Evolutionary conservation across 106 monocot species (phyloP).

Genomic region (Allium fistulosum): DNA sequence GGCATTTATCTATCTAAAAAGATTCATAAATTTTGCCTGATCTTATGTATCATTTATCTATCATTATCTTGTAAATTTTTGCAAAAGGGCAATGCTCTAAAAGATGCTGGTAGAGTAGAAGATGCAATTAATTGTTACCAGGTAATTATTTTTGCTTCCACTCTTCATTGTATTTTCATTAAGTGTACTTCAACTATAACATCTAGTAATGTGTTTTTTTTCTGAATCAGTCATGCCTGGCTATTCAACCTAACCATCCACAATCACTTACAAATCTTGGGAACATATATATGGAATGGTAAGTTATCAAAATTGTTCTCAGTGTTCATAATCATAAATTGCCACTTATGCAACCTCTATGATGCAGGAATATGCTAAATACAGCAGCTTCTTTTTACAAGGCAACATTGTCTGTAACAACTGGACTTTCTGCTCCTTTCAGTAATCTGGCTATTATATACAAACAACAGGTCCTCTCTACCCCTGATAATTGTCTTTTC

Average conservation of each 20-base stretch:
- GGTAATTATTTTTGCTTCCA: slow-evolving; percentile 22
- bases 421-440: slow-evolving; percentile 88
- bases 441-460: slow-evolving; percentile 90
- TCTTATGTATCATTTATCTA: not conserved
- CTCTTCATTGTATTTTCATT: not conserved
- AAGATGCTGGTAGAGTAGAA: slow-evolving; percentile 82
- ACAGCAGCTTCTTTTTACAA: slow-evolving; percentile 77
- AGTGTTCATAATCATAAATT: not conserved
- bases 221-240: slow-evolving; percentile 64
- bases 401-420: slow-evolving; percentile 75
- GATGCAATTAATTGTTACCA: slow-evolving; percentile 78
- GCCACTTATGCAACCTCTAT: not conserved
- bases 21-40: not conserved
- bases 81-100: slow-evolving; percentile 89
- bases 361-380: slow-evolving; percentile 72
- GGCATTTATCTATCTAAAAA: not conserved
- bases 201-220: not conserved
- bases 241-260: slow-evolving; percentile 82
- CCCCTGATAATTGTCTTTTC: not conserved
- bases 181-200: too few relatives aligned
- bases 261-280: slow-evolving; percentile 96
- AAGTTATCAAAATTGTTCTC: slow-evolving; percentile 11
- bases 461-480: slow-evolving; percentile 78
- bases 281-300: slow-evolving; percentile 91
- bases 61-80: not conserved